These are phyloP conservation scores for Fusarium lyarnte DNA, from an alignment of 2,329 filamentous ascomycete species.

Conservation along the genomic window DNA sequence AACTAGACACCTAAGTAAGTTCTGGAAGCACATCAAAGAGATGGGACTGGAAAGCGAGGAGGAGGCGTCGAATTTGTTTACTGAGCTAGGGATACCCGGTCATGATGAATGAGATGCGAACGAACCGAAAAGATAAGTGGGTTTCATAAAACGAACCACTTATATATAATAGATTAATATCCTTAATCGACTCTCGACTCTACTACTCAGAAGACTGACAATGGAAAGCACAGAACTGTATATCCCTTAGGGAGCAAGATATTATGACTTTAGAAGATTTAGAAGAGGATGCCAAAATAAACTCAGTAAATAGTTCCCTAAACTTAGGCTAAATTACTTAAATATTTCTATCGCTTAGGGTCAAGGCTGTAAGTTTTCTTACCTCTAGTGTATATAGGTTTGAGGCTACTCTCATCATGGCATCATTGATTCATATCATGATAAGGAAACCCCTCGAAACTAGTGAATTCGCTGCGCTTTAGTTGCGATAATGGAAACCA, in stretches of 20 bases:
- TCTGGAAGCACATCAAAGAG: constrained; percentile 79
- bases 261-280: too few relatives aligned
- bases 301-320: too few relatives aligned
- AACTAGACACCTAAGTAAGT: constrained; percentile 84
- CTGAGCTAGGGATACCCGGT: constrained; percentile 57
- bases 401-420: too few relatives aligned
- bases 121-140: neutral
- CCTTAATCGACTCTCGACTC: neutral
- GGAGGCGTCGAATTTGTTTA: constrained; percentile 59
- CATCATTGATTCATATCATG: too few relatives aligned
- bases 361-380: too few relatives aligned
- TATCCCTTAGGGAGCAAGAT: neutral
- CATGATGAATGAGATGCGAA: constrained; percentile 8
- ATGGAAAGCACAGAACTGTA: neutral
- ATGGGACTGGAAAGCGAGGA: constrained; percentile 66
- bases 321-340: too few relatives aligned
- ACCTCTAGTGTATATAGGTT: too few relatives aligned
- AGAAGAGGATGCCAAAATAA: too few relatives aligned
- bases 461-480: neutral
- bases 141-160: neutral
- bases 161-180: neutral
- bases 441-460: neutral
- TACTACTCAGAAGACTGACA: neutral
- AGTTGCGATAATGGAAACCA: neutral
- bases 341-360: too few relatives aligned